Conservation (phyloP, 257 asterid genomes). For the Gentiana straminea region DNA sequence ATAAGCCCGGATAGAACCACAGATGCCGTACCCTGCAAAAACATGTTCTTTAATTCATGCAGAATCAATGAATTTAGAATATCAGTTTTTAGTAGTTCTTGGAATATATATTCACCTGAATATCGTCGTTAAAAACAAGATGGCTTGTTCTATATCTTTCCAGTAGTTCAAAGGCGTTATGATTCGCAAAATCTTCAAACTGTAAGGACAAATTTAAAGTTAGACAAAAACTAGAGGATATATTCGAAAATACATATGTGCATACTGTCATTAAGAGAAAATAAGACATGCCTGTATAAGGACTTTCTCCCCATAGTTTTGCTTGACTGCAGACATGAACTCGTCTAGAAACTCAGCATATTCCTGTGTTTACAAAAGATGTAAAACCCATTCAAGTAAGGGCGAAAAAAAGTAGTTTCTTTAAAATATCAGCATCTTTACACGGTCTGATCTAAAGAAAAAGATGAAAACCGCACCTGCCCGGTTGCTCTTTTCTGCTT, state of each 20-base stretch:
- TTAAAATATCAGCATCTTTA: background rate
- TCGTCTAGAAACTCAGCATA: conserved; percentile 77
- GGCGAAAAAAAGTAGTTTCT: background rate
- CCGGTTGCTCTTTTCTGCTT: conserved; percentile 78
- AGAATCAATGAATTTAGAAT: background rate
- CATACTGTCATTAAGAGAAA: background rate
- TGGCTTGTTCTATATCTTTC: conserved; percentile 67
- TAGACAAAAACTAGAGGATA: background rate
- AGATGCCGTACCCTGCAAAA: conserved; percentile 80
- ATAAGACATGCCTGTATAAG: conserved; percentile 58
- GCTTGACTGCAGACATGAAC: conserved; percentile 81
- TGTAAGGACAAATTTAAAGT: conserved; percentile 18
- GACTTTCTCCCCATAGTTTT: conserved; percentile 80
- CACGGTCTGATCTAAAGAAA: background rate
- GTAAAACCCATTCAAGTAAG: conserved; percentile 11
- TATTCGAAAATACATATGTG: no score
- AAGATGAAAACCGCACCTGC: conserved; percentile 31
- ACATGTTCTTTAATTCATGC: background rate
- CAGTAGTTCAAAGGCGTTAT: conserved; percentile 79
- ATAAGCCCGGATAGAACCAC: conserved; percentile 83
- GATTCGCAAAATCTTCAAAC: conserved; percentile 97
- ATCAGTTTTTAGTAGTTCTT: background rate
- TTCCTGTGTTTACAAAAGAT: conserved; percentile 36
- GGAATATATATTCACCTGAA: conserved; percentile 45
- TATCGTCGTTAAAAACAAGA: conserved; percentile 89